Conservation (phyloP, 768 basidiomycete genomes). For the Russula lepida region DNA sequence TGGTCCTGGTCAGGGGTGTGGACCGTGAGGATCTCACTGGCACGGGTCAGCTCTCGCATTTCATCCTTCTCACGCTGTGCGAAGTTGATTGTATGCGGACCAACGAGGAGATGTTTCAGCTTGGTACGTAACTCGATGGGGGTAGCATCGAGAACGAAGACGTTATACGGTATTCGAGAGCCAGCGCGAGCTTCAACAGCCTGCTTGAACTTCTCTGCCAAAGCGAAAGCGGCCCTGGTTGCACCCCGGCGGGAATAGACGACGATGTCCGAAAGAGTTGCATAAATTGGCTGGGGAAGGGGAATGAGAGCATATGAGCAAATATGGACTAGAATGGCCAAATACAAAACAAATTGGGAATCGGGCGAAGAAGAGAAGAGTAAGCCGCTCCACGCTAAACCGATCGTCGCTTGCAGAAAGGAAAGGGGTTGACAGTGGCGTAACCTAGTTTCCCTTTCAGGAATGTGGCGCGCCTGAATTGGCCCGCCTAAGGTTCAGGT, state of each 20-base stretch:
- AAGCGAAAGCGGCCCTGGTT: conserved; percentile 42
- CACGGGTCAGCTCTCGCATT: conserved; percentile 80
- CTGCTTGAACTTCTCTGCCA: conserved; percentile 57
- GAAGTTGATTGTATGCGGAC: conserved; percentile 64
- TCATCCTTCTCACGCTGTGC: conserved; percentile 80
- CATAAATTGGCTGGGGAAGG: conserved; percentile 60
- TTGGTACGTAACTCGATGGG: conserved; percentile 37
- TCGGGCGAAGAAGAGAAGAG: neutral
- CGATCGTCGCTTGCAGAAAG: conserved; percentile 11
- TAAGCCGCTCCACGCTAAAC: conserved; percentile 11
- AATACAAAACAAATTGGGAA: conserved; percentile 25
- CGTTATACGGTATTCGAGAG: conserved; percentile 53
- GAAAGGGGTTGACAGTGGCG: conserved; percentile 11
- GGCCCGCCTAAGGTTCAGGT: neutral
- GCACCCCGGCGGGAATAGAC: conserved; percentile 71
- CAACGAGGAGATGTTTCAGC: conserved; percentile 47
- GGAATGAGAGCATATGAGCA: neutral
- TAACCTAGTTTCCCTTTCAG: neutral
- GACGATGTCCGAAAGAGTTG: conserved; percentile 83
- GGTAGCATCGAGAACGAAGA: conserved; percentile 62
- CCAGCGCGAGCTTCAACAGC: conserved; percentile 42
- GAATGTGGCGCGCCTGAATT: conserved; percentile 2
- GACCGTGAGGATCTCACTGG: conserved; percentile 63
- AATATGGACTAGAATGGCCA: conserved; percentile 21
- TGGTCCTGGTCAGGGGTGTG: conserved; percentile 5